phyloP scores from a whole-genome alignment of 805 yeast species.

The Wickerhamomyces sydowiorum region DNA sequence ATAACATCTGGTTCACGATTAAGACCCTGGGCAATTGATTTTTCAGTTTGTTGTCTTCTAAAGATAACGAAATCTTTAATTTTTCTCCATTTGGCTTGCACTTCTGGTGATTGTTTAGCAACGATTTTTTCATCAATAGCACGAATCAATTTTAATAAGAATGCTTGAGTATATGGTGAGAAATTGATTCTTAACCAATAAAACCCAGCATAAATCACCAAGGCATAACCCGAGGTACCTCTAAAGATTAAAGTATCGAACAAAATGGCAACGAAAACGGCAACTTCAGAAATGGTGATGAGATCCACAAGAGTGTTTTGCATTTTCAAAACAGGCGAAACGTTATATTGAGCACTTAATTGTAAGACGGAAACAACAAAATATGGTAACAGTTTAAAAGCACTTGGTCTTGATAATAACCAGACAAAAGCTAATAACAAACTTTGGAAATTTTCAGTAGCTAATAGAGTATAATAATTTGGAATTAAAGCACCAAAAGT shows the following conservation, averaged over 20 bases:
- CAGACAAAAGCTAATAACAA: conserved; percentile 49
- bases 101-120: conserved; percentile 21
- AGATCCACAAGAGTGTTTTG: conserved; percentile 35
- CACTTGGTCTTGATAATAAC: conserved; percentile 58
- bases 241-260: conserved; percentile 57
- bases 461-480: conserved; percentile 53
- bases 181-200: conserved; percentile 69
- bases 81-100: conserved; percentile 31
- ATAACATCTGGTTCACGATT: conserved; percentile 4
- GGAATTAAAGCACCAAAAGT: conserved; percentile 60
- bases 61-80: conserved; percentile 34
- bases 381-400: conserved; percentile 61
- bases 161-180: conserved; percentile 33
- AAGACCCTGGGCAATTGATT: conserved; percentile 9
- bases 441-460: conserved; percentile 74
- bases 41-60: conserved; percentile 32
- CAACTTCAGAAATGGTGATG: conserved; percentile 57
- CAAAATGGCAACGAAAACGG: conserved; percentile 45
- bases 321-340: conserved; percentile 34
- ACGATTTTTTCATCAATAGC: conserved; percentile 28
- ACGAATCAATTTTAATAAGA: conserved; percentile 23
- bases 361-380: conserved; percentile 54
- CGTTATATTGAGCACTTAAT: conserved; percentile 34
- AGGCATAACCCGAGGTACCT: conserved; percentile 65
- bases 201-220: conserved; percentile 49